Evolutionary conservation across 2,329 filamentous ascomycete species (phyloP).

Genomic region (Penicillium sp.): DNA sequence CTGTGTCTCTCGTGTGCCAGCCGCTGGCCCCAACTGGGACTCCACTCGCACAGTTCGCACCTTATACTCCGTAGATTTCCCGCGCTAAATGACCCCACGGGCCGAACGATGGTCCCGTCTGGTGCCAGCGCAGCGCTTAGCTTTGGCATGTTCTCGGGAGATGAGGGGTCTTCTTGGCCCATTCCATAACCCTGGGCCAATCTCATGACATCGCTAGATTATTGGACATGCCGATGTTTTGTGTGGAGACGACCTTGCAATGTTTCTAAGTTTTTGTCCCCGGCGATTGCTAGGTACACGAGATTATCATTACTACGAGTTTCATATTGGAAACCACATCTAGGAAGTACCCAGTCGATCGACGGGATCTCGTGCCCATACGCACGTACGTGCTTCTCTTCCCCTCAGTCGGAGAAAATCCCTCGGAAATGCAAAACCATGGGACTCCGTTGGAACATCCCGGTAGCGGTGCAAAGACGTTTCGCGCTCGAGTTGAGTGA

Average conservation of each 20-base stretch:
- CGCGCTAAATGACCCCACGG: background rate
- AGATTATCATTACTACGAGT: background rate
- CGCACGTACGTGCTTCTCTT: background rate
- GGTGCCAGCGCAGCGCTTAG: slow-evolving; percentile 13
- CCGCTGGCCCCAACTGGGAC: background rate
- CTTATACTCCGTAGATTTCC: slow-evolving; percentile 6
- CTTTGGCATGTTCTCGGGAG: background rate
- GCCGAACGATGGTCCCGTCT: background rate
- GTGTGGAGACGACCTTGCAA: background rate
- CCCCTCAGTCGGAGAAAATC: background rate
- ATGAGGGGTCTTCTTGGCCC: background rate
- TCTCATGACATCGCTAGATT: background rate
- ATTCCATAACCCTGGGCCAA: background rate
- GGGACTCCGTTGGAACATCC: background rate
- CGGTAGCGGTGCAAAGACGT: too few relatives aligned
- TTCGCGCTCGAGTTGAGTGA: slow-evolving; percentile 9
- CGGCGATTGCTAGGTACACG: background rate
- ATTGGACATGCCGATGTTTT: background rate
- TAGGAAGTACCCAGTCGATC: background rate
- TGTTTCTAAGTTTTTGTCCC: background rate
- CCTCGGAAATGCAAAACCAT: background rate
- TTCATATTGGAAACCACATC: background rate
- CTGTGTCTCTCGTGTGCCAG: background rate
- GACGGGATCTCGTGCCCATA: background rate
- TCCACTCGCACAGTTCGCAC: slow-evolving; percentile 18